These are phyloP conservation scores for Brasenia schreberi DNA, from an alignment of 164 flowering plant species.

Conservation along the genomic window DNA sequence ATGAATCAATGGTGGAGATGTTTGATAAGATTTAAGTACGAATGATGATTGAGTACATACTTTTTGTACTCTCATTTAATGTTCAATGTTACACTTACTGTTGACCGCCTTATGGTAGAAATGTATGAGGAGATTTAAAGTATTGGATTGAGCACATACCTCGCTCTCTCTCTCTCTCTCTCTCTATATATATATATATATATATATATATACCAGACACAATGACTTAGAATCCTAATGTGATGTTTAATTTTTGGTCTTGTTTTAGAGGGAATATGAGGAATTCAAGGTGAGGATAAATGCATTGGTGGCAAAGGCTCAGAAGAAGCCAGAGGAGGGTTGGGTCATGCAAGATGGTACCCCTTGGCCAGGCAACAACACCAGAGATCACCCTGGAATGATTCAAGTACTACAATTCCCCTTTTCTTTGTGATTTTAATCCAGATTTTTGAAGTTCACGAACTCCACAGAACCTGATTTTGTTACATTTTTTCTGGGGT, in stretches of 20 bases:
- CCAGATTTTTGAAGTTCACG: neutral
- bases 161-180: too few species aligned
- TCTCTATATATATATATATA: too few species aligned
- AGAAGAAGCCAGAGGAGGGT: constrained; percentile 79
- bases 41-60: too few species aligned
- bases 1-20: too few species aligned
- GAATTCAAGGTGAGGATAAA: constrained; percentile 80
- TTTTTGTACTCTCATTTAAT: too few species aligned
- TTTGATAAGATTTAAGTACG: too few species aligned
- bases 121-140: too few species aligned
- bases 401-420: constrained; percentile 36
- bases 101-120: too few species aligned
- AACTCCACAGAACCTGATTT: neutral
- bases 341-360: constrained; percentile 89
- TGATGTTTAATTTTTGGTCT: neutral
- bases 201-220: too few species aligned
- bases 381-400: constrained; percentile 86
- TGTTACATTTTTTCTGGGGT: neutral
- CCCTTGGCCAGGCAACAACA: constrained; percentile 89
- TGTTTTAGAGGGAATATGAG: constrained; percentile 65
- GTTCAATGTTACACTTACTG: too few species aligned
- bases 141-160: too few species aligned
- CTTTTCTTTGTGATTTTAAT: neutral
- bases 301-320: constrained; percentile 67
- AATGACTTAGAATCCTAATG: too few species aligned